Evolutionary conservation across 2,329 filamentous ascomycete genomes (phyloP).

Genomic region (Penicillium sp.): DNA sequence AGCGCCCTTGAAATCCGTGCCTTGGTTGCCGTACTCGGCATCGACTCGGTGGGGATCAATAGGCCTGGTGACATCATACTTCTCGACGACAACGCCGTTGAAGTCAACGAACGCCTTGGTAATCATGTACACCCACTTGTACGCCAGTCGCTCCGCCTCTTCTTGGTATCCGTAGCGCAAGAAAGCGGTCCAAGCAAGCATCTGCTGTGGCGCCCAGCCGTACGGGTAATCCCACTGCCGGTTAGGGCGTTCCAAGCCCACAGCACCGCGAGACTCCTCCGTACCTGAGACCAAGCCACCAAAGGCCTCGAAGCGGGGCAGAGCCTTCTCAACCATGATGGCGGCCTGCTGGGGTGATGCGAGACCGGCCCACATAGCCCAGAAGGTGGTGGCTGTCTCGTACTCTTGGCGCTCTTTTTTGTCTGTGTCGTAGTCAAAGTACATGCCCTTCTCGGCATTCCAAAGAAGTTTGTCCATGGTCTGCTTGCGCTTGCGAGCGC

Average conservation of each 20-base stretch:
- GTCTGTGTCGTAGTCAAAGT: slow-evolving; percentile 92
- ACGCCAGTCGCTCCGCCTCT: slow-evolving; percentile 84
- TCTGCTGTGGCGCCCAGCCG: slow-evolving; percentile 98
- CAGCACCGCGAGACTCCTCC: slow-evolving; percentile 77
- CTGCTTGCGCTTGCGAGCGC: slow-evolving; percentile 78
- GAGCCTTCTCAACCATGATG: slow-evolving; percentile 73
- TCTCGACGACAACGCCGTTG: slow-evolving; percentile 97
- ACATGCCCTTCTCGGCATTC: slow-evolving; percentile 91
- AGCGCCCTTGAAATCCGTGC: slow-evolving; percentile 90
- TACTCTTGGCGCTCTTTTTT: slow-evolving; percentile 80
- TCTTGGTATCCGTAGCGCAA: slow-evolving; percentile 89
- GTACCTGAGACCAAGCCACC: slow-evolving; percentile 90
- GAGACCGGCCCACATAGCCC: slow-evolving; percentile 94
- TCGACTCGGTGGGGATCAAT: slow-evolving; percentile 92
- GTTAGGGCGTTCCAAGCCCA: slow-evolving; percentile 83
- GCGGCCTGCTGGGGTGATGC: slow-evolving; percentile 85
- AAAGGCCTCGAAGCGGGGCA: slow-evolving; percentile 84
- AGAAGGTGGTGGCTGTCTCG: slow-evolving; percentile 91
- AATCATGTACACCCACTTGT: slow-evolving; percentile 98
- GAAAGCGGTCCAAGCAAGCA: slow-evolving; percentile 93
- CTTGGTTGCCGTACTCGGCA: slow-evolving; percentile 97
- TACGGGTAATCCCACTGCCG: slow-evolving; percentile 98
- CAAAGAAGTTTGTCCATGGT: slow-evolving; percentile 92
- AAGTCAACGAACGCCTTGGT: slow-evolving; percentile 98
- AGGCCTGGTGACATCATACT: slow-evolving; percentile 92